Evolutionary conservation across 148 eudicot species (phyloP).

Genomic region (Fagopyrum homotropicum): DNA sequence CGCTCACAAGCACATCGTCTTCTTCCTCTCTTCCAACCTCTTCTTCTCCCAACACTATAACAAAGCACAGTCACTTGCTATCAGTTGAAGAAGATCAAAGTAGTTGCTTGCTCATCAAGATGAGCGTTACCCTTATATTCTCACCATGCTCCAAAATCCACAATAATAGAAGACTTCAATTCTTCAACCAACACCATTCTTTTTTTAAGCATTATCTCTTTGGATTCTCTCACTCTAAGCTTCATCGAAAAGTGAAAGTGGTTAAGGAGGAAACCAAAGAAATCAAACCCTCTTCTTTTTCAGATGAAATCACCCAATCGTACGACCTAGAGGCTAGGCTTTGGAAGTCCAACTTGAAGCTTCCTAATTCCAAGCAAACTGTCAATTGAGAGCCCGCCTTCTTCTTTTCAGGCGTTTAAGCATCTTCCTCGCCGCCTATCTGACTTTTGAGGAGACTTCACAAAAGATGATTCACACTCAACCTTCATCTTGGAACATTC

Average conservation of each 20-base stretch:
- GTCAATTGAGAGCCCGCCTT: too few species aligned
- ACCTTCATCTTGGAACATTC: too few species aligned
- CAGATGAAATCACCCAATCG: slow-evolving; percentile 73
- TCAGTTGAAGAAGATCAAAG: slow-evolving; percentile 4
- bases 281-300: slow-evolving; percentile 26
- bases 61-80: background rate
- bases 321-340: slow-evolving; percentile 93
- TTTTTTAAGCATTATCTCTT: background rate
- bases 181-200: background rate
- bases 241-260: slow-evolving; percentile 36
- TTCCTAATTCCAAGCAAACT: too few species aligned
- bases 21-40: too few species aligned
- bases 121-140: slow-evolving; percentile 1
- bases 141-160: background rate
- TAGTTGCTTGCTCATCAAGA: background rate
- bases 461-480: too few species aligned
- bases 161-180: background rate
- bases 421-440: too few species aligned
- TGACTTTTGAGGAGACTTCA: too few species aligned
- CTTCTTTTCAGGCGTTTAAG: too few species aligned
- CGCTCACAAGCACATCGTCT: too few species aligned
- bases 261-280: slow-evolving; percentile 56
- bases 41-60: too few species aligned
- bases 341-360: slow-evolving; percentile 53
- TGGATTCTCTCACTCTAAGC: background rate